These are phyloP conservation scores for Friedmanniomyces endolithicus DNA, from an alignment of 495 filamentous ascomycete species.

Conservation along the genomic window DNA sequence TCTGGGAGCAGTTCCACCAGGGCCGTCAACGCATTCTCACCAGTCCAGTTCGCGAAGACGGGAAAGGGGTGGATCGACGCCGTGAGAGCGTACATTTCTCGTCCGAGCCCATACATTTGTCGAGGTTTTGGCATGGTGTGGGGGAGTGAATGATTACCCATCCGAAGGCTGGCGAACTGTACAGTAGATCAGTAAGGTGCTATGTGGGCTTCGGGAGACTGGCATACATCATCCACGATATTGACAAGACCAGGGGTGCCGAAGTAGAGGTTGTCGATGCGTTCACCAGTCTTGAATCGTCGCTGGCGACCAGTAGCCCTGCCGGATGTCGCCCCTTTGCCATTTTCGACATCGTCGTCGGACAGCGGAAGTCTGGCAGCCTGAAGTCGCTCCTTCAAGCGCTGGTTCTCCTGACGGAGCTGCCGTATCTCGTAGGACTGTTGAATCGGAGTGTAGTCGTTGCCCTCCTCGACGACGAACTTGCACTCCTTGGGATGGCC, in stretches of 20 bases:
- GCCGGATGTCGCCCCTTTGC: background rate
- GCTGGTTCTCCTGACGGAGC: constrained; percentile 27
- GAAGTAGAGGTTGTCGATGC: constrained; percentile 34
- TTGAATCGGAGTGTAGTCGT: constrained; percentile 32
- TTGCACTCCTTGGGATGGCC: constrained; percentile 36
- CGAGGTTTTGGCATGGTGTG: constrained; percentile 27
- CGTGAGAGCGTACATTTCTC: constrained; percentile 31
- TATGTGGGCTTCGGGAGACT: constrained; percentile 5
- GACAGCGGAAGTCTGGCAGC: constrained; percentile 17
- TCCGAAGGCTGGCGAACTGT: constrained; percentile 31
- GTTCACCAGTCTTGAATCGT: constrained; percentile 28
- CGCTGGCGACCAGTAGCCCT: constrained; percentile 23
- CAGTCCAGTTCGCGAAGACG: constrained; percentile 1
- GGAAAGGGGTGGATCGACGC: constrained; percentile 17
- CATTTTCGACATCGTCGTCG: constrained; percentile 18
- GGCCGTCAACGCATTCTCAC: constrained; percentile 8
- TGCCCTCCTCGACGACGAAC: constrained; percentile 34
- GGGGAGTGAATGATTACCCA: constrained; percentile 24
- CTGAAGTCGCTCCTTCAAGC: constrained; percentile 24
- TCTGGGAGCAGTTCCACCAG: constrained; percentile 30
- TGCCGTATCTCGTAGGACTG: constrained; percentile 33
- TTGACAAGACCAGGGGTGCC: constrained; percentile 33
- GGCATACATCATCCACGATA: constrained; percentile 31
- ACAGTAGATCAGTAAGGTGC: background rate
- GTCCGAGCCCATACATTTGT: constrained; percentile 4